Base-by-base conservation (phyloP, 1,284 basidiomycete genomes). In the Ceratobasidium sp. region DNA sequence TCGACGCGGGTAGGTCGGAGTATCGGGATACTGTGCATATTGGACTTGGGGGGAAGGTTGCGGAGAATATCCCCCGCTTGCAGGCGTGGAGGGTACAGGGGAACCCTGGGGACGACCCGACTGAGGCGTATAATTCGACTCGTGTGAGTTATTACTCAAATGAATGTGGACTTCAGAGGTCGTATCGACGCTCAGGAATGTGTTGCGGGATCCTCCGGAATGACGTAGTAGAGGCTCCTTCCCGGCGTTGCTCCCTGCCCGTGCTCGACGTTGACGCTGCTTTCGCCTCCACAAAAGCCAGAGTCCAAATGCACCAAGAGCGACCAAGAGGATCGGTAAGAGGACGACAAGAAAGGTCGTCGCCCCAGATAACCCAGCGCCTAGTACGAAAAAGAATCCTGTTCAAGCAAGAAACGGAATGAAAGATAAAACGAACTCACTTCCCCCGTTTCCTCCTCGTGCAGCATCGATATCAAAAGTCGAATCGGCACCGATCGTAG, bases 241-340 rank as follows among this genome's bases (percentile, higher is more conserved):
- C 3, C 69, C 57, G 1, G 69, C 45, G n/a, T 29, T 60, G 5
- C 69, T 72, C 19, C 66, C 66, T 3, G 14, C 19, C 5, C 69
- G 44, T 8, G 11, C 36, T 31, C 33, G 19, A 14, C 36, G 36
- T 31, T n/a, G 19, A 14, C 36, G 36, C 24, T 54, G 50, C 22
- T 33, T 59, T 24, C 69, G 56, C n/a, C 36, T 50, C 69, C 69
- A 72, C 57, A 41, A 60, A 22, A 72, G 15, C 69, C 56, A 72
- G 11, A 29, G 29, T 15, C 56, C 57, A 29, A 72, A 60, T 5
- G 56, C 69, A 24, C 33, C 27, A 2, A 62, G 3, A 15, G 22
- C 56, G 29, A 72, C 17, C 17, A 72, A 33, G 27, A 72, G n/a
- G 24, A 72, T 53, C 24, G 69, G 69, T 22, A 72, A 27, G n/a